Conservation (phyloP, 208 protist species). For the Spongospora subterranea region DNA sequence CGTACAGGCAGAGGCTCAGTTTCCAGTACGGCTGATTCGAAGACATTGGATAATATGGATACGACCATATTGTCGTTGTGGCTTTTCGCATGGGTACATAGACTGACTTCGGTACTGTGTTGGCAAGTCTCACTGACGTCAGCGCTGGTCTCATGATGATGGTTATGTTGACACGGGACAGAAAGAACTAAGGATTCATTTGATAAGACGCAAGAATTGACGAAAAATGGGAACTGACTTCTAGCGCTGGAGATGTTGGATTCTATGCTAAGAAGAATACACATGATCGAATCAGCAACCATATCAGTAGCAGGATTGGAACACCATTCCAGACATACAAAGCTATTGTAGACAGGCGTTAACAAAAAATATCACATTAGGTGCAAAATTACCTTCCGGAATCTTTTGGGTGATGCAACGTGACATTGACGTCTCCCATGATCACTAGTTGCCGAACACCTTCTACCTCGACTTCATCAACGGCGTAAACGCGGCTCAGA, state of each 20-base stretch:
- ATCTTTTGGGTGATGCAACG: too few species aligned
- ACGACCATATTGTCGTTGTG: not conserved
- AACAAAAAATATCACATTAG: too few species aligned
- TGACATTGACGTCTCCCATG: not conserved
- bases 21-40: constrained; percentile 9
- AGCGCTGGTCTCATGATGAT: not conserved
- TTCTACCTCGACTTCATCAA: not conserved
- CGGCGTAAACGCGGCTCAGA: constrained; percentile 11
- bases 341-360: not conserved
- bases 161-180: not conserved
- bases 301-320: constrained; percentile 57
- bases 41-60: not conserved
- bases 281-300: constrained; percentile 53
- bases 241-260: not conserved
- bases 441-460: not conserved
- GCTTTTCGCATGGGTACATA: not conserved
- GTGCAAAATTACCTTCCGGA: too few species aligned
- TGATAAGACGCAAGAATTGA: not conserved
- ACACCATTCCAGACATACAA: constrained; percentile 54
- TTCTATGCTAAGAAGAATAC: constrained; percentile 51
- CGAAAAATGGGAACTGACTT: not conserved
- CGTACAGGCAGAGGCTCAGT: constrained; percentile 8
- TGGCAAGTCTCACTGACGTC: not conserved
- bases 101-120: not conserved
- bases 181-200: constrained; percentile 28